Percentiles rank a stretch among this genome's conserved stretches.
These are phyloP conservation scores for Gynostemma pentaphyllum DNA, from an alignment of 306 rosid genomes.

Conservation along the genomic window DNA sequence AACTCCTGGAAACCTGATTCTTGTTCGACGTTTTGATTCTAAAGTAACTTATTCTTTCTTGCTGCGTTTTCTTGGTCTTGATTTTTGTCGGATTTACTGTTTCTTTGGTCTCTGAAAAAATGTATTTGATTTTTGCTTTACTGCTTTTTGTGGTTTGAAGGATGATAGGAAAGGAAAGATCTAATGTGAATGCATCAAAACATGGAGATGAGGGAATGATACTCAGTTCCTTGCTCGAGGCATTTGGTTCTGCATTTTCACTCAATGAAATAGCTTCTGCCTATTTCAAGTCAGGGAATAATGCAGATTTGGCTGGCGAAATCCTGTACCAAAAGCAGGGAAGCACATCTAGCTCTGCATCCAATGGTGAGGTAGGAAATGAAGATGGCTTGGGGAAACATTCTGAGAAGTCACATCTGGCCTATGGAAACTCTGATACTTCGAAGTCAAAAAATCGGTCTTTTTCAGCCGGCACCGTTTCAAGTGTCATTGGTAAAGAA, in stretches of 20 bases:
- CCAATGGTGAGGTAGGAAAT: slow-evolving; percentile 16
- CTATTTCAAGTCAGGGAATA: slow-evolving; percentile 46
- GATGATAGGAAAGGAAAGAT: slow-evolving; percentile 36
- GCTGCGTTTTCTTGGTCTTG: not conserved
- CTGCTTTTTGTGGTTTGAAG: slow-evolving; percentile 9
- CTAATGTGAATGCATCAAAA: slow-evolving; percentile 18
- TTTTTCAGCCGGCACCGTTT: slow-evolving; percentile 53
- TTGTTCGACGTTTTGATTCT: slow-evolving; percentile 4
- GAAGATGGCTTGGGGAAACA: slow-evolving; percentile 21
- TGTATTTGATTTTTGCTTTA: slow-evolving; percentile 1
- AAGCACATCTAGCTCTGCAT: slow-evolving; percentile 22
- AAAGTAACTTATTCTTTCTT: not conserved
- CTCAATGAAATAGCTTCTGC: slow-evolving; percentile 72
- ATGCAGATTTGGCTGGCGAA: slow-evolving; percentile 50
- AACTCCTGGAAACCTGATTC: not conserved
- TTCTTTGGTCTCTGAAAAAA: not conserved
- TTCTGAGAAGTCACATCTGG: slow-evolving; percentile 21
- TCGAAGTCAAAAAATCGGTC: slow-evolving; percentile 32
- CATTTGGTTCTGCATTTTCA: slow-evolving; percentile 49
- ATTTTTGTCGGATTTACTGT: not conserved
- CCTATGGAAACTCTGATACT: slow-evolving; percentile 15
- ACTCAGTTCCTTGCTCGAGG: slow-evolving; percentile 49
- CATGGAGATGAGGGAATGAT: slow-evolving; percentile 39
- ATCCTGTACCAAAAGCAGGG: slow-evolving; percentile 38
- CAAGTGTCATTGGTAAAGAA: slow-evolving; percentile 43